phyloP scores from a whole-genome alignment of 2,329 filamentous ascomycete species.

The Podosphaera leucotricha region DNA sequence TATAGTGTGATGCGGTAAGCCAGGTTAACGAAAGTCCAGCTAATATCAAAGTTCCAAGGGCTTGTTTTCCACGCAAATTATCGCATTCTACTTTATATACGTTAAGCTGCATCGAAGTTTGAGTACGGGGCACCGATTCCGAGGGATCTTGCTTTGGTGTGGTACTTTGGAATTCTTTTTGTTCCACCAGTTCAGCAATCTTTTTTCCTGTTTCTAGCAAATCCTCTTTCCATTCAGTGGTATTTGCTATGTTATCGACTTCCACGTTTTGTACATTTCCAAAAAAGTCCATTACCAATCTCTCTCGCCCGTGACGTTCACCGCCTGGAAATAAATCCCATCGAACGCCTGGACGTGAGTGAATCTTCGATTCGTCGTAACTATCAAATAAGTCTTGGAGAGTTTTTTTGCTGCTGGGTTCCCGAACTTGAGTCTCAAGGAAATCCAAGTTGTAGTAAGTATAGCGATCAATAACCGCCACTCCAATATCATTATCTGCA shows the following conservation, averaged over 20 bases:
- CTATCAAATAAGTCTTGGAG: conserved; percentile 89
- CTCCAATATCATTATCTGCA: conserved; percentile 90
- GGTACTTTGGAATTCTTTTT: conserved; percentile 11
- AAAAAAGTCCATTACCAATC: conserved; percentile 88
- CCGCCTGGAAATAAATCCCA: conserved; percentile 90
- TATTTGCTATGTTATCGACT: conserved; percentile 32
- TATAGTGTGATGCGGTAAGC: conserved; percentile 30
- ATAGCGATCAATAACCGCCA: conserved; percentile 94
- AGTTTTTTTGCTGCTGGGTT: conserved; percentile 68
- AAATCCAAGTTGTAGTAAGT: conserved; percentile 98
- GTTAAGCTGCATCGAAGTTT: conserved; percentile 18
- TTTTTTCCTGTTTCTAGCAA: conserved; percentile 50
- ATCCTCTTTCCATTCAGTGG: conserved; percentile 43
- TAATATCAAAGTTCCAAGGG: conserved; percentile 35
- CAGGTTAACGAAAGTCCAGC: conserved; percentile 37
- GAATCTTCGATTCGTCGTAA: conserved; percentile 86
- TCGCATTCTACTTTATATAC: conserved; percentile 38
- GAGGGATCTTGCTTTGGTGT: conserved; percentile 9
- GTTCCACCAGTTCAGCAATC: conserved; percentile 28
- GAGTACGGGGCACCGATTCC: conserved; percentile 4
- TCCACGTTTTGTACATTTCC: conserved; percentile 96
- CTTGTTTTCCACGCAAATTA: conserved; percentile 43
- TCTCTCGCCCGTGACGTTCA: conserved; percentile 49
- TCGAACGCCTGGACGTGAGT: conserved; percentile 71
- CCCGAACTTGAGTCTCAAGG: conserved; percentile 70